Conservation (phyloP, 768 basidiomycete genomes). For the Trametes punicea region DNA sequence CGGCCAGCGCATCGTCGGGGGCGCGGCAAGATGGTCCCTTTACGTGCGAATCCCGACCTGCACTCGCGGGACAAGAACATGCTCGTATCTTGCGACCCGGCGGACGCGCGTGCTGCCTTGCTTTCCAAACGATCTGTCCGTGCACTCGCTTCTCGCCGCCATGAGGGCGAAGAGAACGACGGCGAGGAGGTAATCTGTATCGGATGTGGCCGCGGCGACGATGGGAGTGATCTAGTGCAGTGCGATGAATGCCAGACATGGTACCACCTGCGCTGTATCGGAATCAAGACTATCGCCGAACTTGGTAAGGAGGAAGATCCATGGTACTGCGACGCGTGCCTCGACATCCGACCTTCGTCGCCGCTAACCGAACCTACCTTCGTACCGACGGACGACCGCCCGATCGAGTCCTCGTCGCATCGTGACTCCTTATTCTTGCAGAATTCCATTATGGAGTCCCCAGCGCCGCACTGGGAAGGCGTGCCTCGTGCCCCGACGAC, state of each 20-base stretch:
- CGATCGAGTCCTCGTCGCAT: constrained; percentile 32
- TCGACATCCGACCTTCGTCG: constrained; percentile 41
- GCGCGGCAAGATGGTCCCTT: constrained; percentile 60
- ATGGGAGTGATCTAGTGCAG: constrained; percentile 75
- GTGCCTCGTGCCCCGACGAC: constrained; percentile 42
- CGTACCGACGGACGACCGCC: constrained; percentile 58
- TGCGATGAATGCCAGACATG: constrained; percentile 78
- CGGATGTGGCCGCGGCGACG: constrained; percentile 57
- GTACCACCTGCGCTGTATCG: constrained; percentile 82
- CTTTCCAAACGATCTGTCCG: constrained; percentile 70
- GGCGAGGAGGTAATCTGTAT: constrained; percentile 55
- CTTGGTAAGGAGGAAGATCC: constrained; percentile 75
- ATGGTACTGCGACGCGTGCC: constrained; percentile 69
- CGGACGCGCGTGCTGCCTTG: constrained; percentile 71
- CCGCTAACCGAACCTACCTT: constrained; percentile 62
- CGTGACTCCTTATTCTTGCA: constrained; percentile 62
- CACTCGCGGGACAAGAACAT: constrained; percentile 25
- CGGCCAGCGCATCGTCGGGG: constrained; percentile 37
- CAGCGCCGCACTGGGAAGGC: constrained; percentile 47
- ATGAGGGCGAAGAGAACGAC: constrained; percentile 38
- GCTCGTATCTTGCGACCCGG: constrained; percentile 62
- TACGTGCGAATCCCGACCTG: constrained; percentile 40
- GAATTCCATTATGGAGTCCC: constrained; percentile 52
- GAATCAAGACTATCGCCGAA: constrained; percentile 58
- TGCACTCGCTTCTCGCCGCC: constrained; percentile 50